A percentile compares a stretch with the other conserved stretches of the same genome.
phyloP scores from a whole-genome alignment of 495 filamentous ascomycete species.

The Penicillium paxilli region DNA sequence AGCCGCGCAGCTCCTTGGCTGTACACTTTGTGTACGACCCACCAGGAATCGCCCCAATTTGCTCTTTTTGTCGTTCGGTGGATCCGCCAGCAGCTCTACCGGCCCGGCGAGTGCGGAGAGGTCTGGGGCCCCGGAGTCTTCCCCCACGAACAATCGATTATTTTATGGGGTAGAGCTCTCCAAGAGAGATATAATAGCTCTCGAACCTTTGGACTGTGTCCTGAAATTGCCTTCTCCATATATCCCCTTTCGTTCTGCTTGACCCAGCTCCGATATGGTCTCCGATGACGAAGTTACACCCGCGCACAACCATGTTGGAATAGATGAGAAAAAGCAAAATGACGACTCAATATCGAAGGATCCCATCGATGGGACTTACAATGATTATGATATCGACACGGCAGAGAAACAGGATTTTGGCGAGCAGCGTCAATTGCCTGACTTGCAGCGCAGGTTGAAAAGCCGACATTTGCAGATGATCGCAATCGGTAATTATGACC shows the following conservation, averaged over 20 bases:
- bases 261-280: constrained; percentile 2
- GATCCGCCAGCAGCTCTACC: constrained; percentile 3
- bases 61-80: constrained; percentile 5
- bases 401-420: constrained; percentile 14
- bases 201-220: too few species aligned
- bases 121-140: background rate
- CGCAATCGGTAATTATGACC: constrained; percentile 46
- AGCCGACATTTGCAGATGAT: constrained; percentile 38
- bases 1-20: background rate
- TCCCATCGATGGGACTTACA: background rate
- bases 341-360: background rate
- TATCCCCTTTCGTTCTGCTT: background rate
- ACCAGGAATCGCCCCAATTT: constrained; percentile 6
- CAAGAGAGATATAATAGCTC: background rate
- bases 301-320: background rate
- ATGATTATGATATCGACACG: constrained; percentile 11
- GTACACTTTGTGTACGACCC: background rate
- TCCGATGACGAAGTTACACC: constrained; percentile 5
- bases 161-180: background rate
- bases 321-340: background rate
- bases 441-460: constrained; percentile 52
- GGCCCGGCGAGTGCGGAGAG: constrained; percentile 7
- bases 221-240: too few species aligned
- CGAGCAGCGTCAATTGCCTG: constrained; percentile 14
- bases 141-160: background rate